phyloP scores from a whole-genome alignment of 1,139 yeast genomes.

The Nakaseomyces sp. region DNA sequence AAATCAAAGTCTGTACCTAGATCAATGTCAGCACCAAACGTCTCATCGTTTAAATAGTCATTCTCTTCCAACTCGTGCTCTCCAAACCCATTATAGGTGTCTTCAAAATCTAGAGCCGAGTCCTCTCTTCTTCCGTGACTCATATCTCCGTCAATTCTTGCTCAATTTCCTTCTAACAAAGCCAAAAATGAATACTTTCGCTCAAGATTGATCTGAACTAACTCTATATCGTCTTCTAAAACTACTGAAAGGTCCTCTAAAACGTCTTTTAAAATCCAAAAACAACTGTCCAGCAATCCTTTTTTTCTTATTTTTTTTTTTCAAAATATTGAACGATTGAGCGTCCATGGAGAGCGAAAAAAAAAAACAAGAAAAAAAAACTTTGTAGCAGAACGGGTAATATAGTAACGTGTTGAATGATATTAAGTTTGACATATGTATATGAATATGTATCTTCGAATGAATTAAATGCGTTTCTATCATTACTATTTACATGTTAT shows the following conservation, averaged over 20 bases:
- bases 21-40: slow-evolving; percentile 61
- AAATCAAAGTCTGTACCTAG: slow-evolving; percentile 72
- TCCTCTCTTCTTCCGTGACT: slow-evolving; percentile 7
- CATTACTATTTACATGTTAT: too few relatives aligned
- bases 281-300: neutral
- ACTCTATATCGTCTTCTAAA: neutral
- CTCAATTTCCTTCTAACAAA: neutral
- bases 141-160: neutral
- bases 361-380: too few relatives aligned
- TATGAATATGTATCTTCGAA: too few relatives aligned
- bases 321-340: too few relatives aligned
- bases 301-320: neutral
- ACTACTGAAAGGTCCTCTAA: neutral
- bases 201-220: neutral
- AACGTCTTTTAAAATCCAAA: neutral
- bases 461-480: too few relatives aligned
- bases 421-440: too few relatives aligned
- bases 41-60: slow-evolving; percentile 79
- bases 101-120: slow-evolving; percentile 54
- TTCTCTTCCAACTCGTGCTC: slow-evolving; percentile 59
- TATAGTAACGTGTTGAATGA: too few relatives aligned
- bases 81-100: slow-evolving; percentile 74
- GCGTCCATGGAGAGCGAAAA: neutral
- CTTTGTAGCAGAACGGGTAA: too few relatives aligned
- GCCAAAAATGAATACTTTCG: neutral